These are phyloP conservation scores for Globisporangium acanthophoron DNA, from an alignment of 352 stramenopile species.

Conservation along the genomic window DNA sequence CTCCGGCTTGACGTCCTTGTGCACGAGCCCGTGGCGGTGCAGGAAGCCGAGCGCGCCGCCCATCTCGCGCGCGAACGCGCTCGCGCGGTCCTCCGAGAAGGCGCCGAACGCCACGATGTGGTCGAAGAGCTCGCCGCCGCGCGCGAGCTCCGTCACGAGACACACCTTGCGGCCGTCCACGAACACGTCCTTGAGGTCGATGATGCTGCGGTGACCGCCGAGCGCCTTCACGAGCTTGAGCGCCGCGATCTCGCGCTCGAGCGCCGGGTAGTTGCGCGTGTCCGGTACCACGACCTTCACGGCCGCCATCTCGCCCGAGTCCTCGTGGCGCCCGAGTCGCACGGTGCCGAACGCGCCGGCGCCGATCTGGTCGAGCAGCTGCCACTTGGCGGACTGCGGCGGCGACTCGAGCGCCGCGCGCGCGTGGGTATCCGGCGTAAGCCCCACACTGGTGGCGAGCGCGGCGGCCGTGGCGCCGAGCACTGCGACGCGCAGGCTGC, in stretches of 20 bases:
- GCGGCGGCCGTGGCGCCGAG: slow-evolving; percentile 41
- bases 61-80: slow-evolving; percentile 47
- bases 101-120: slow-evolving; percentile 73
- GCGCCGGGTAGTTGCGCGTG: slow-evolving; percentile 32
- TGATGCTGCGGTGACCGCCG: slow-evolving; percentile 82
- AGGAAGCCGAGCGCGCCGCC: slow-evolving; percentile 62
- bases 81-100: slow-evolving; percentile 45
- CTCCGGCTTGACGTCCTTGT: slow-evolving; percentile 83
- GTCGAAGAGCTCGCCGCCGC: slow-evolving; percentile 89
- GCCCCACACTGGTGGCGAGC: slow-evolving; percentile 24
- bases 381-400: slow-evolving; percentile 25
- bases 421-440: slow-evolving; percentile 34
- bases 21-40: slow-evolving; percentile 61
- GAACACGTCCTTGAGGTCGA: slow-evolving; percentile 81
- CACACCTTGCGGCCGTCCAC: slow-evolving; percentile 71
- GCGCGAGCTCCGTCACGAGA: slow-evolving; percentile 85
- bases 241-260: slow-evolving; percentile 68
- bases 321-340: slow-evolving; percentile 55
- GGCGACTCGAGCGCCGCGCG: slow-evolving; percentile 29
- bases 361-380: slow-evolving; percentile 70
- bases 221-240: slow-evolving; percentile 69
- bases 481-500: slow-evolving; percentile 37
- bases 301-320: slow-evolving; percentile 62
- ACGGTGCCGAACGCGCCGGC: slow-evolving; percentile 67
- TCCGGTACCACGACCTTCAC: slow-evolving; percentile 67